Base-by-base conservation (phyloP, 2,329 filamentous ascomycete genomes). In the Ascochyta clinopodiicola region DNA sequence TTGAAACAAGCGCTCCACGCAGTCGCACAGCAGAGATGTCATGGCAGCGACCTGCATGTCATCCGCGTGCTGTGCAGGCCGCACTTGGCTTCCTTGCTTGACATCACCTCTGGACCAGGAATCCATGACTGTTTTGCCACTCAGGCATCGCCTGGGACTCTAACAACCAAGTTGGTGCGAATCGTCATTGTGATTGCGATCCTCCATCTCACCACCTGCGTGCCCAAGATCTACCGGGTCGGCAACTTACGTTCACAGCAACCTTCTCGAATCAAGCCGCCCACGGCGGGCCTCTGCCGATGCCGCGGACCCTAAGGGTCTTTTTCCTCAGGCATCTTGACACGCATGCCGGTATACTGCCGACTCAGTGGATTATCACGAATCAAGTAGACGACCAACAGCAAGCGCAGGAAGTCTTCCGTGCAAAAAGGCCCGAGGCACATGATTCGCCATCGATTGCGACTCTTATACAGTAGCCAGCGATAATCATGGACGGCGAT, bases 141-240 rank as follows among this genome's bases (percentile, higher is more conserved):
- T 51, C 25, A 51, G 42, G 44, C 36, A 25, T 45, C 19, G 22
- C 53, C 31, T 39, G 35, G 44, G 29, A 47, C 46, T 53, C 56
- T 46, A 53, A 57, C 48, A 61, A 44, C 52, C 52, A 49, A 29
- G 21, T 42, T 36, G 24, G 43, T 45, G 38, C 19, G 24, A 32
- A 27, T 43, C 42, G 52, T 48, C 51, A 39, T 19, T 35, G 13
- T 48, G 55, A 71, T 71, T 70, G 57, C 50, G 68, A 71, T 71
- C 65, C 60, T 64, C 68, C 51, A 37, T 38, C 47, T 48, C 42
- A 50, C 21, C 54, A 57, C 49, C 45, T 61, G 61, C 27, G 52
- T 57, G 56, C 60, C 62, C 57, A 68, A 64, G 60, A 71, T 67
- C 69, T 61, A 47, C 63, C 27, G 42, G 58, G 65, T 66, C 63